Base-by-base conservation (phyloP, 2,329 filamentous ascomycete genomes). In the Penicillium sp. region DNA sequence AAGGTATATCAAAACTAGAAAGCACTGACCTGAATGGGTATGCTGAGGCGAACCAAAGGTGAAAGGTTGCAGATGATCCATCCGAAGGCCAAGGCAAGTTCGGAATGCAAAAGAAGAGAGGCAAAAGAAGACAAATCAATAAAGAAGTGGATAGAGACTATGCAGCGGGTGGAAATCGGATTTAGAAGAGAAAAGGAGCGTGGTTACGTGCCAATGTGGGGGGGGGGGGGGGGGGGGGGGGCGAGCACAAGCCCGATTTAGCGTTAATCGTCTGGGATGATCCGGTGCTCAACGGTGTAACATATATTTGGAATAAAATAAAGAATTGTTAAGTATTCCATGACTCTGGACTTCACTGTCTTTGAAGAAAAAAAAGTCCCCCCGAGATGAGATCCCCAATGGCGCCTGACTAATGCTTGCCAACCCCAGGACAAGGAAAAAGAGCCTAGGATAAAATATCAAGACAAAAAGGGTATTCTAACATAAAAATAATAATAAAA, bases 11-110 rank as follows among this genome's bases (percentile, higher is more conserved):
- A 28, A 45, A 28, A 30, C 35, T 3, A 43, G 17, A 19, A 51
- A 63, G 56, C 50, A 68, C 67, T 42, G 64, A 69, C 66, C 67
- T 67, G 62, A 61, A 63, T 53, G 53, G 53, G 62, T 58, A 64
- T 56, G 48, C 50, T 53, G 56, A 62, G 43, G 37, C 33, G 57
- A 52, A 50, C 50, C 51, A 22, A 58, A 60, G 42, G 53, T 50
- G 36, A 57, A 59, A 16, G 60, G 53, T 56, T 65, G 62, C 53
- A 59, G 61, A 55, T 64, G 57, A 59, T 65, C 63, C 63, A 65
- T 67, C 61, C 61, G 55, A 55, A 59, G 59, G 56, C 55, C 59
- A 60, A 56, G 45, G 41, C 37, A 50, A 30, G 37, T 38, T 46
- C 49, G 49, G 40, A 52, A 52, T 52, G 33, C 40, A 31, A 37